phyloP scores from a whole-genome alignment of 345 rosid genomes.

The Boechera divaricarpa region DNA sequence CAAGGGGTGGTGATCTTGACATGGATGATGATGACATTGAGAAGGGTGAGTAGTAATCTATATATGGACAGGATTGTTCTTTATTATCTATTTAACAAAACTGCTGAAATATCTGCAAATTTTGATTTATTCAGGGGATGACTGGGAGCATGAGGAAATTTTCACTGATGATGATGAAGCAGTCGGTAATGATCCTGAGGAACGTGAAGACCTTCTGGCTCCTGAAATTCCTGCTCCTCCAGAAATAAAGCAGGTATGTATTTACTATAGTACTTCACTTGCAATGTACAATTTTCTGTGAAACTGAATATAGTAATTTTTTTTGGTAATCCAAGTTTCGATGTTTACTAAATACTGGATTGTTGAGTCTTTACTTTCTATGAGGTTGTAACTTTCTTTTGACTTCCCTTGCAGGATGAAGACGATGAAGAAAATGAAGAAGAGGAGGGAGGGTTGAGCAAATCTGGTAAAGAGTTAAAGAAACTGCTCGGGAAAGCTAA shows the following conservation, averaged over 20 bases:
- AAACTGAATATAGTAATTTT: background rate
- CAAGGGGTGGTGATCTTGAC: slow-evolving; percentile 90
- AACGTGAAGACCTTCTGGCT: slow-evolving; percentile 88
- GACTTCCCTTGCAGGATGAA: slow-evolving; percentile 62
- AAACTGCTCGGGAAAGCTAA: slow-evolving; percentile 76
- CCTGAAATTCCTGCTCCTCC: slow-evolving; percentile 98
- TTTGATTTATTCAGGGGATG: slow-evolving; percentile 67
- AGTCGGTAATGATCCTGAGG: slow-evolving; percentile 89
- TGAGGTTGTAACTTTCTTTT: slow-evolving; percentile 12
- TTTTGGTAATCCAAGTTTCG: background rate
- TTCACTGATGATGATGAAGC: slow-evolving; percentile 99
- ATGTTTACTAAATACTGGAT: background rate
- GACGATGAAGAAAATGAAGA: slow-evolving; percentile 93
- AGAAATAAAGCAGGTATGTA: slow-evolving; percentile 83
- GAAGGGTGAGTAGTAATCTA: slow-evolving; percentile 60
- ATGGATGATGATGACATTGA: slow-evolving; percentile 95
- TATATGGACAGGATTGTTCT: background rate
- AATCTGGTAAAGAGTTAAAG: slow-evolving; percentile 95
- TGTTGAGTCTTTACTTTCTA: background rate
- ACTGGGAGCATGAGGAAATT: slow-evolving; percentile 99
- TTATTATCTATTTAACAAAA: background rate
- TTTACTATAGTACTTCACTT: slow-evolving; percentile 2
- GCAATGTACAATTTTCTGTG: slow-evolving; percentile 1
- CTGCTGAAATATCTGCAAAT: background rate
- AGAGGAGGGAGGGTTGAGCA: slow-evolving; percentile 88